Evolutionary conservation across 2,329 filamentous ascomycete genomes (phyloP).

Genomic region (Penicillium freii): DNA sequence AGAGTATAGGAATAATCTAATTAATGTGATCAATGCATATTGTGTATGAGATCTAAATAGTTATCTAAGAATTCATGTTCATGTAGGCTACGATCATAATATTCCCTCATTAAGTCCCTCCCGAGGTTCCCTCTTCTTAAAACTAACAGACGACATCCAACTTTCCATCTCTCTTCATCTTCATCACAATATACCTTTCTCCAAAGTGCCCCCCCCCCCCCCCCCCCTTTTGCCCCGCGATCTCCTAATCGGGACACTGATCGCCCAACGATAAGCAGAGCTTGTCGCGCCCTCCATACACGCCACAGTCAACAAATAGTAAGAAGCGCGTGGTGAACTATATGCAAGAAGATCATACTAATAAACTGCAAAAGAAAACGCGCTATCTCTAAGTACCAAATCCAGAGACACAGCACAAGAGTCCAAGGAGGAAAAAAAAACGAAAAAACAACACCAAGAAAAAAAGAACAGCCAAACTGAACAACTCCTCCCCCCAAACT

Average conservation of each 20-base stretch:
- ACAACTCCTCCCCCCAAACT: neutral
- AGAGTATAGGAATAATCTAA: conserved; percentile 1
- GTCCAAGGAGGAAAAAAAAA: neutral
- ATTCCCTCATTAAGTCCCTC: neutral
- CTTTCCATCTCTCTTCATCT: neutral
- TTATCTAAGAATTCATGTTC: neutral
- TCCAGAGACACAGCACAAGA: neutral
- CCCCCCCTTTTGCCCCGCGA: conserved; percentile 13
- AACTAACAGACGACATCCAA: neutral
- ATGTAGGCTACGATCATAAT: neutral
- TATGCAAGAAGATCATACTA: neutral
- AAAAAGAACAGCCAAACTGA: conserved; percentile 5
- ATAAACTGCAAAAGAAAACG: neutral
- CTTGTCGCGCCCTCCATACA: conserved; percentile 3
- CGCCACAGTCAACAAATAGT: conserved; percentile 1
- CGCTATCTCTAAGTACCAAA: neutral
- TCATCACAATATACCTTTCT: neutral
- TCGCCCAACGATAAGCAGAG: conserved; percentile 10
- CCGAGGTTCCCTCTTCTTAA: neutral
- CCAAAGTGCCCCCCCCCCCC: neutral
- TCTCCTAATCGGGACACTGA: conserved; percentile 8
- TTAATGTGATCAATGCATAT: neutral
- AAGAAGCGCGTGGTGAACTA: neutral
- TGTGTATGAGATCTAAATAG: neutral
- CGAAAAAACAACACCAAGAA: neutral